Percentiles rank a stretch among this genome's conserved stretches.
Conservation (phyloP, 257 asterid species). For the Plectranthus barbatus region DNA sequence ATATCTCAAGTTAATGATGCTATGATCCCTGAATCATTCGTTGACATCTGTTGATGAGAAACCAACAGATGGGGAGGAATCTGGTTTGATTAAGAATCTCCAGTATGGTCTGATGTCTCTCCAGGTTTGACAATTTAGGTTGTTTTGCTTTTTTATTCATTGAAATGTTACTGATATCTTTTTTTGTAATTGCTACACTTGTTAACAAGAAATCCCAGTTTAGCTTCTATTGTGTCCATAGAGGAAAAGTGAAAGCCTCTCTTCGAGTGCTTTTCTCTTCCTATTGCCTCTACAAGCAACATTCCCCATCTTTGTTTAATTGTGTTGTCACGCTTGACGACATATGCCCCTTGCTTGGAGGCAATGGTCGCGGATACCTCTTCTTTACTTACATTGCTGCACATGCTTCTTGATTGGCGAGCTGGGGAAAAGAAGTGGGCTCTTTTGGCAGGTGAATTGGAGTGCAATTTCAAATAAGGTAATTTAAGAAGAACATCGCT, state of each 20-base stretch:
- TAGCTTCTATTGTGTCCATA: constrained; percentile 80
- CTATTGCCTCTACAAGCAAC: constrained; percentile 67
- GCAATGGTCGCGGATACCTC: constrained; percentile 96
- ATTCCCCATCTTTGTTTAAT: constrained; percentile 75
- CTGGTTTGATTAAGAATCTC: constrained; percentile 58
- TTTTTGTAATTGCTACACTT: constrained; percentile 52
- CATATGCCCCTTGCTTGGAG: constrained; percentile 95
- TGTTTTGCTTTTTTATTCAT: neutral
- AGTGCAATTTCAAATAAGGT: neutral
- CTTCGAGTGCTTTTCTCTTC: constrained; percentile 88
- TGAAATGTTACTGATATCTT: constrained; percentile 15
- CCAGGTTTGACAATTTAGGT: constrained; percentile 48
- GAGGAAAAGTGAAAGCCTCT: constrained; percentile 85
- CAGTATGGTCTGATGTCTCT: constrained; percentile 72
- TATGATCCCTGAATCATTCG: constrained; percentile 29
- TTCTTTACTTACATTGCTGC: constrained; percentile 76
- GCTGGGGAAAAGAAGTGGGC: constrained; percentile 88
- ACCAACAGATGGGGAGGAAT: constrained; percentile 33
- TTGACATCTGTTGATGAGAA: constrained; percentile 35
- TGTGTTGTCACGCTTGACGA: constrained; percentile 85
- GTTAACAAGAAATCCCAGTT: constrained; percentile 73
- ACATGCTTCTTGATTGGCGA: constrained; percentile 99
- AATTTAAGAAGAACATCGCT: no score
- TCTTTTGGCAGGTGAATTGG: constrained; percentile 82
- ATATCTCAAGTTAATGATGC: constrained; percentile 46